Base-by-base conservation (phyloP, 176 grass and related monocot genomes). In the Otatea glauca region DNA sequence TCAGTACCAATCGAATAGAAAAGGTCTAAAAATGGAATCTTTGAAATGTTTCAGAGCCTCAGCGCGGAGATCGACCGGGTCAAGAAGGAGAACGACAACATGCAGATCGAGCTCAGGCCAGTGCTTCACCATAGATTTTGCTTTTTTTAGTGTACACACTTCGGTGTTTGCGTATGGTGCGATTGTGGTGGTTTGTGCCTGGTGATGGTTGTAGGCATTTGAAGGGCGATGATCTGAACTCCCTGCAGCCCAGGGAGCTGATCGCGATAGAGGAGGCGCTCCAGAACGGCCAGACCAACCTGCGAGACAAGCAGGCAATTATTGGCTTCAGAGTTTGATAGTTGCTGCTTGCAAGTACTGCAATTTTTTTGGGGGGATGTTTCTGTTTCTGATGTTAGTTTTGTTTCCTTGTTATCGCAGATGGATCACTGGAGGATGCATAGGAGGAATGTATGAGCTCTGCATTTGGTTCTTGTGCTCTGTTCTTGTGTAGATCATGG, bases 11-110 rank as follows among this genome's bases (percentile, higher is more conserved):
- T 61, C 32, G 9, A 42, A 29, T 6, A 9, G 34, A 76, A 38
- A 32, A 23, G 29, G 17, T 83, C 20, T 14, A 15, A 47, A 50
- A 13, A 12, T 44, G n/a, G 20, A 67, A 50, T 20, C 10, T 24
- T 61, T 21, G 41, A 17, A 72, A 53, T 63, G 34, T 78, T 85
- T 68, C 91, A 99, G 96, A 99, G 72, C 87, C 74, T 99, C 68
- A 94, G 91, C 67, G 83, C 86, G 5, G 96, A 99, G 84, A 96
- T 99, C 53, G 93, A 96, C 43, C 86, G 93, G 49, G 67, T 99
- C 55, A 99, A 92, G 86, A 94, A 99, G 85, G 96, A 99, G 89
- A 99, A 94, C 51, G 96, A 99, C 66, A 96, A 88, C 86, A 99
- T 96, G 96, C 96, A 99, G 91, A 94, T 96, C 48, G 89, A 96